A percentile compares a stretch with the other conserved stretches of the same genome.
Evolutionary conservation across 2,329 filamentous ascomycete species (phyloP).

Genomic region (Xylariaceae sp.): DNA sequence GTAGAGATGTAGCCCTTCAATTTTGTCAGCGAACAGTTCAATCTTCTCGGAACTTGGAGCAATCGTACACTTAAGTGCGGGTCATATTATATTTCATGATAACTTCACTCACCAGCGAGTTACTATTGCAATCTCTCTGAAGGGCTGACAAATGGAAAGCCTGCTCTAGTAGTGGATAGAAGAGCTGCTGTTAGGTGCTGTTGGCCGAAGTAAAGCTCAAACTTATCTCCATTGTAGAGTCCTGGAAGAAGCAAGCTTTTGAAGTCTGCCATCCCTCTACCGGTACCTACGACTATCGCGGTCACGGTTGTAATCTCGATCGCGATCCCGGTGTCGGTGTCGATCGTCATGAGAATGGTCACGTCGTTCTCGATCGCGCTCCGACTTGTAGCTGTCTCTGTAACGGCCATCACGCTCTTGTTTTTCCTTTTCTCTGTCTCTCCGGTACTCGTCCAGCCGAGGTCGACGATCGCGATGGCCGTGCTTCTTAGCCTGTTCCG

Average conservation of each 20-base stretch:
- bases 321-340: constrained; percentile 23
- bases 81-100: too few relatives aligned
- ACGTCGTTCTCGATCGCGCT: constrained; percentile 42
- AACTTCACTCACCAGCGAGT: too few relatives aligned
- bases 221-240: too few relatives aligned
- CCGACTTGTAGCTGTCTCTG: constrained; percentile 43
- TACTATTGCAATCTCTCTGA: too few relatives aligned
- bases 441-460: constrained; percentile 48
- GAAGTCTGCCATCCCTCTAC: background rate
- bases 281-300: constrained; percentile 27
- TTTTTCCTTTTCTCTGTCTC: constrained; percentile 42
- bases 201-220: too few relatives aligned
- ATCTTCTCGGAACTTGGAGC: too few relatives aligned
- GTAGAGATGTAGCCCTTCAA: too few relatives aligned
- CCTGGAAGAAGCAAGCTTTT: background rate
- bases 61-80: too few relatives aligned
- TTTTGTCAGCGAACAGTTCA: too few relatives aligned
- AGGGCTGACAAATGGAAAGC: too few relatives aligned
- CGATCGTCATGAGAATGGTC: constrained; percentile 27
- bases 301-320: constrained; percentile 30
- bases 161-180: too few relatives aligned
- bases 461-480: constrained; percentile 38
- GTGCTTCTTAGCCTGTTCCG: constrained; percentile 48
- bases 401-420: constrained; percentile 39
- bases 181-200: too few relatives aligned